Percentiles rank a stretch among this genome's conserved stretches.
phyloP scores from a whole-genome alignment of 2,329 filamentous ascomycete species.

The Biscogniauxia marginata region DNA sequence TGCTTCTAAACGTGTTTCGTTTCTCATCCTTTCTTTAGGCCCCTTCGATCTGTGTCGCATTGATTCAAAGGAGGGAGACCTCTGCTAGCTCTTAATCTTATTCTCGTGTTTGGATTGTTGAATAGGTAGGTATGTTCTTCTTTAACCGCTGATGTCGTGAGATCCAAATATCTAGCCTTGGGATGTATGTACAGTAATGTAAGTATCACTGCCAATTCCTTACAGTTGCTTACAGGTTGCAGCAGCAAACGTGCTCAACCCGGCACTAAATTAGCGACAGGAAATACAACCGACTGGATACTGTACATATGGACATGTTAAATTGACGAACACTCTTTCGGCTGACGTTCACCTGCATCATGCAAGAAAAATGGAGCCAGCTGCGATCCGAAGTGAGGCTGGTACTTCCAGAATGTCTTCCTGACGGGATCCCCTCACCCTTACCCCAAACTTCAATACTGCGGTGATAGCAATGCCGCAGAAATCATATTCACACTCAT shows the following conservation, averaged over 20 bases:
- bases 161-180: not conserved
- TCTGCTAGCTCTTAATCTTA: constrained; percentile 1
- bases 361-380: constrained; percentile 23
- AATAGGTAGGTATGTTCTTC: not conserved
- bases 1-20: not conserved
- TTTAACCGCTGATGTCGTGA: not conserved
- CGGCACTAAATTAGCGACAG: constrained; percentile 23
- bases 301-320: not conserved
- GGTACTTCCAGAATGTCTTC: constrained; percentile 17
- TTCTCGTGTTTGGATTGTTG: not conserved
- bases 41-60: constrained; percentile 5
- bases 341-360: constrained; percentile 18
- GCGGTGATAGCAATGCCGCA: not conserved
- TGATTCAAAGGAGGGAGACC: not conserved
- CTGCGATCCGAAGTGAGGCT: constrained; percentile 21
- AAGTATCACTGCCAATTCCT: constrained; percentile 4
- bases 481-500: not conserved
- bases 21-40: not conserved
- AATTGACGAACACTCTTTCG: not conserved
- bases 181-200: too few relatives aligned
- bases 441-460: not conserved
- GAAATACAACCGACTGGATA: constrained; percentile 10
- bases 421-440: constrained; percentile 10
- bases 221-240: constrained; percentile 8
- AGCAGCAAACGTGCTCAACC: constrained; percentile 1